These are phyloP conservation scores for Solanum paucissectum DNA, from an alignment of 257 asterid genomes.

Conservation along the genomic window DNA sequence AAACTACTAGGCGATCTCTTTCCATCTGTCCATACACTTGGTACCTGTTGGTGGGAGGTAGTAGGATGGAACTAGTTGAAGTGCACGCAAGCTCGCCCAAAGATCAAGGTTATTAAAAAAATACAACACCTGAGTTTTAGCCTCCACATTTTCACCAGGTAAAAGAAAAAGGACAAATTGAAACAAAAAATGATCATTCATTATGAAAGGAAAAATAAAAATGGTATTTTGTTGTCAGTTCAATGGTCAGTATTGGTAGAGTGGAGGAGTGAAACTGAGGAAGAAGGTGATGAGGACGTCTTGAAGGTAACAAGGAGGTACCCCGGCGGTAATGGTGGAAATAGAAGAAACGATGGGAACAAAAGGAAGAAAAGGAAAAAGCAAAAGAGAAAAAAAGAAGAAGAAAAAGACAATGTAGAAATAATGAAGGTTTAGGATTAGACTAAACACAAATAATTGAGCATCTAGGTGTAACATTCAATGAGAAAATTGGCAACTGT, in stretches of 20 bases:
- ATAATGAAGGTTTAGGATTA: background rate
- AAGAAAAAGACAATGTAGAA: background rate
- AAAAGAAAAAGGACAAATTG: background rate
- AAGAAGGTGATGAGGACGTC: background rate
- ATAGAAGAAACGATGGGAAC: background rate
- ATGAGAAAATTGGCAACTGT: background rate
- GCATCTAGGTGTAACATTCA: background rate
- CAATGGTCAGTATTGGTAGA: background rate
- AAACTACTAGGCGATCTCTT: background rate
- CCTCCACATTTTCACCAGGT: background rate
- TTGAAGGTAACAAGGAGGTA: background rate
- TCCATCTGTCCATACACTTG: background rate
- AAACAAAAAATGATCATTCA: background rate
- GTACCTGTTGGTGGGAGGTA: background rate
- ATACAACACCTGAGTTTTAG: background rate
- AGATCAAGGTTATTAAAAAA: background rate
- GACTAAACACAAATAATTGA: background rate
- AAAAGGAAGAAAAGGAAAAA: background rate
- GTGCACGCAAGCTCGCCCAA: background rate
- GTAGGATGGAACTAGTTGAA: background rate
- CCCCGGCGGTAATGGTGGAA: background rate
- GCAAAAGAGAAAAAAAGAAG: background rate
- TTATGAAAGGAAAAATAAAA: background rate
- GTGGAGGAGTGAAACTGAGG: background rate
- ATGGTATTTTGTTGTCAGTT: background rate